A percentile compares a stretch with the other conserved stretches of the same genome.
Conservation (phyloP, 2,329 filamentous ascomycete species). For the Emmonsia crescens region DNA sequence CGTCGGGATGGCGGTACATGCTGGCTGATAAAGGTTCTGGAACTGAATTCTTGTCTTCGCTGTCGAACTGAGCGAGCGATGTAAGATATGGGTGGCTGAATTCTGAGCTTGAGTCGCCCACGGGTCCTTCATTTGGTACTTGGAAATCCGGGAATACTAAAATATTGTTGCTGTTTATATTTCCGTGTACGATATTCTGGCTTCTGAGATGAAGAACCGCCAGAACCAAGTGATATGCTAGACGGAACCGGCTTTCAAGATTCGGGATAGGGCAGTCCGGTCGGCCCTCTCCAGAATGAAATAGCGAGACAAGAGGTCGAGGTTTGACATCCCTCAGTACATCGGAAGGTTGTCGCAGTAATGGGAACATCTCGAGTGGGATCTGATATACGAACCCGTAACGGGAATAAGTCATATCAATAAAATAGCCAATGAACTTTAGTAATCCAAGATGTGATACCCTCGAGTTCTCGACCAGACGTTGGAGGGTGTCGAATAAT, state of each 20-base stretch:
- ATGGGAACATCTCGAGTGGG: slow-evolving; percentile 39
- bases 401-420: slow-evolving; percentile 47
- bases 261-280: slow-evolving; percentile 38
- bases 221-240: slow-evolving; percentile 49
- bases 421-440: slow-evolving; percentile 40
- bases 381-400: slow-evolving; percentile 53
- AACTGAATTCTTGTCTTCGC: slow-evolving; percentile 39
- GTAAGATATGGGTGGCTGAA: slow-evolving; percentile 48
- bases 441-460: slow-evolving; percentile 33
- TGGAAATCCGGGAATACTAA: slow-evolving; percentile 42
- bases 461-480: slow-evolving; percentile 31
- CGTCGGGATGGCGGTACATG: slow-evolving; percentile 51
- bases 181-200: slow-evolving; percentile 48
- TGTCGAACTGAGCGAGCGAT: slow-evolving; percentile 46
- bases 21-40: slow-evolving; percentile 39
- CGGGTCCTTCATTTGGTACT: slow-evolving; percentile 21
- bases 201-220: slow-evolving; percentile 48
- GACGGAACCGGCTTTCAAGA: slow-evolving; percentile 50
- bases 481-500: slow-evolving; percentile 29
- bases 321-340: slow-evolving; percentile 28
- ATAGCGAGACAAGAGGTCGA: slow-evolving; percentile 32
- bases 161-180: slow-evolving; percentile 55
- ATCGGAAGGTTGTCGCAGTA: slow-evolving; percentile 31
- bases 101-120: slow-evolving; percentile 20
- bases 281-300: slow-evolving; percentile 33